A percentile compares a stretch with the other conserved stretches of the same genome.
These are phyloP conservation scores for Ustilago xerochloae DNA, from an alignment of 1,284 basidiomycete species.

Conservation along the genomic window DNA sequence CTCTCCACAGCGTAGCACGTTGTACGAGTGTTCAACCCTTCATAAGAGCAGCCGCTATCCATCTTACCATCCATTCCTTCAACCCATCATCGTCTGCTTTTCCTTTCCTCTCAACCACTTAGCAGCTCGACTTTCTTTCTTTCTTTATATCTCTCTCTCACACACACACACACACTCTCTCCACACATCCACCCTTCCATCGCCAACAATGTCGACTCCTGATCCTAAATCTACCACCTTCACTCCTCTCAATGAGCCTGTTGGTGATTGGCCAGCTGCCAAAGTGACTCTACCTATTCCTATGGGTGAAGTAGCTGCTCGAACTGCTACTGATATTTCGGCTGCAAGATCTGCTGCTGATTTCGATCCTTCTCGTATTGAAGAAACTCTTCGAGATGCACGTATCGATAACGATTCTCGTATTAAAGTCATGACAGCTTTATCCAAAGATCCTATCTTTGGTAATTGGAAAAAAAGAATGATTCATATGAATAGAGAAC, in stretches of 20 bases:
- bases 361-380: slow-evolving; percentile 58
- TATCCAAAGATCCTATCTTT: slow-evolving; percentile 57
- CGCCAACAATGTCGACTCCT: slow-evolving; percentile 20
- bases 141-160: background rate
- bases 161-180: background rate
- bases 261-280: slow-evolving; percentile 32
- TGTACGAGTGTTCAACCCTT: background rate
- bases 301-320: slow-evolving; percentile 52
- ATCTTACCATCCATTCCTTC: background rate
- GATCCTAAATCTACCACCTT: slow-evolving; percentile 47
- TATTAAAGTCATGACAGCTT: slow-evolving; percentile 45
- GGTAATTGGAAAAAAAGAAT: slow-evolving; percentile 63
- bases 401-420: slow-evolving; percentile 59
- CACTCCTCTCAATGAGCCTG: slow-evolving; percentile 39
- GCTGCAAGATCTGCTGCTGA: slow-evolving; percentile 39
- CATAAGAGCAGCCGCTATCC: background rate
- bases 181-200: background rate
- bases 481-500: slow-evolving; percentile 62
- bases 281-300: slow-evolving; percentile 59
- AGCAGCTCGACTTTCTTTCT: background rate
- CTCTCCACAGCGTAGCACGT: background rate
- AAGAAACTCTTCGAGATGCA: slow-evolving; percentile 57
- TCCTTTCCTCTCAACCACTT: no score
- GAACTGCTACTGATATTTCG: slow-evolving; percentile 52
- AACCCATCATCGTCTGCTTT: background rate